Evolutionary conservation across 768 basidiomycete species (phyloP).

Genomic region (Xerocomellus dryophilus): DNA sequence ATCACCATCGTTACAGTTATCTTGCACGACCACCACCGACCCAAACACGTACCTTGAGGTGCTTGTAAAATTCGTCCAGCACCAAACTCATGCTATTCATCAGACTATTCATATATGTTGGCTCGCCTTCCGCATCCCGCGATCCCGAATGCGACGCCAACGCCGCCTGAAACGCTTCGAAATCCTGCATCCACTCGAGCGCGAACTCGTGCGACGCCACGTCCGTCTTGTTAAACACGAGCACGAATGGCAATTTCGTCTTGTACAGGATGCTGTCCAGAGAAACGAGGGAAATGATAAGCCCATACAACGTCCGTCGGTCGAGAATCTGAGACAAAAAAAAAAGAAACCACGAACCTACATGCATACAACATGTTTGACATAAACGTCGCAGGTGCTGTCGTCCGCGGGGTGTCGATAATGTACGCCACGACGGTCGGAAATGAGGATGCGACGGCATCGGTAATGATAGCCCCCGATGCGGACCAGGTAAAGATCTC

Average conservation of each 20-base stretch:
- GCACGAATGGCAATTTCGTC: conserved; percentile 93
- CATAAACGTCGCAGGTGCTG: conserved; percentile 97
- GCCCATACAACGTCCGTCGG: background rate
- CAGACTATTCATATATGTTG: conserved; percentile 96
- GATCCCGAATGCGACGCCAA: conserved; percentile 67
- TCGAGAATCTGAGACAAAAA: background rate
- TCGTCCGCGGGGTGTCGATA: conserved; percentile 94
- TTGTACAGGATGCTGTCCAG: conserved; percentile 86
- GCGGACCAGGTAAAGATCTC: conserved; percentile 99
- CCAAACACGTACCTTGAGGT: conserved; percentile 65
- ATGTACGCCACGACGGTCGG: conserved; percentile 96
- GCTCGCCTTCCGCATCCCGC: conserved; percentile 80
- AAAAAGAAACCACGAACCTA: conserved; percentile 48
- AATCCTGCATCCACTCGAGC: conserved; percentile 97
- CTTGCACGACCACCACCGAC: background rate
- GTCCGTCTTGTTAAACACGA: conserved; percentile 99
- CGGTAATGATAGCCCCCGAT: conserved; percentile 97
- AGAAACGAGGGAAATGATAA: background rate
- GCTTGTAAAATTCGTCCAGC: conserved; percentile 96
- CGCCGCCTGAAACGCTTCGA: conserved; percentile 91
- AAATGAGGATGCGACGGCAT: conserved; percentile 88
- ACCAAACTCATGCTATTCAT: conserved; percentile 99
- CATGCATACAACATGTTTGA: conserved; percentile 99
- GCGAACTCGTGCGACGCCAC: conserved; percentile 89
- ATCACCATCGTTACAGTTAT: background rate